A percentile compares a stretch with the other conserved stretches of the same genome.
These are phyloP conservation scores for Dendrocalamus latiflorus DNA, from an alignment of 202 grass and related monocot species.

Conservation along the genomic window DNA sequence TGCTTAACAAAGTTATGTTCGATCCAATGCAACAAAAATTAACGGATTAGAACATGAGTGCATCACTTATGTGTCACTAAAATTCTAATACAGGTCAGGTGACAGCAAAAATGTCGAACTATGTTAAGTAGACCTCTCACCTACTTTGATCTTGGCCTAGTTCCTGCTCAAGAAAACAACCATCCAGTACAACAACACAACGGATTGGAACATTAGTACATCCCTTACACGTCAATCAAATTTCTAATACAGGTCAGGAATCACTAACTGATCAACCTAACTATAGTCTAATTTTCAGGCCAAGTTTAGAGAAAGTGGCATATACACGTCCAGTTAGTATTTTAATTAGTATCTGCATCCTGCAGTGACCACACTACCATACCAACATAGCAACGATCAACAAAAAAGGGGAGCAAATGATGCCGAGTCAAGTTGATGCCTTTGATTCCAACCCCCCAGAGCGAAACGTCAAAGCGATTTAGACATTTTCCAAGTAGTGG, in stretches of 20 bases:
- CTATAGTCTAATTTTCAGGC: background rate
- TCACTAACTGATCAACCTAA: background rate
- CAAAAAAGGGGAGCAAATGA: background rate
- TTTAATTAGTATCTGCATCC: background rate
- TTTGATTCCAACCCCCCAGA: background rate
- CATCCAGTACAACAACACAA: background rate
- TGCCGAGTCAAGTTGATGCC: background rate
- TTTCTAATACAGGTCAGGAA: background rate
- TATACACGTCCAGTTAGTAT: background rate
- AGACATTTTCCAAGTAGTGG: background rate
- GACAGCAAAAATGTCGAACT: background rate
- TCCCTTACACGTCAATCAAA: background rate
- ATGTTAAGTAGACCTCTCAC: background rate
- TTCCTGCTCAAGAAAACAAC: background rate
- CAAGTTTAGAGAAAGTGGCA: background rate
- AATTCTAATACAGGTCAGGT: background rate
- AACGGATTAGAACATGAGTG: background rate
- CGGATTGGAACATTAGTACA: background rate
- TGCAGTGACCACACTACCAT: background rate
- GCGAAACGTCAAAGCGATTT: background rate
- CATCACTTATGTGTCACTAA: background rate
- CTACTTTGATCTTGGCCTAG: background rate
- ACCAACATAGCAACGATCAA: background rate
- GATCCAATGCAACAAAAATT: background rate
- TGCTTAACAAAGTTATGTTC: background rate